Percentiles rank a stretch among this genome's conserved stretches.
Evolutionary conservation across 2,329 filamentous ascomycete genomes (phyloP).

Genomic region (Geosmithia morbida): DNA sequence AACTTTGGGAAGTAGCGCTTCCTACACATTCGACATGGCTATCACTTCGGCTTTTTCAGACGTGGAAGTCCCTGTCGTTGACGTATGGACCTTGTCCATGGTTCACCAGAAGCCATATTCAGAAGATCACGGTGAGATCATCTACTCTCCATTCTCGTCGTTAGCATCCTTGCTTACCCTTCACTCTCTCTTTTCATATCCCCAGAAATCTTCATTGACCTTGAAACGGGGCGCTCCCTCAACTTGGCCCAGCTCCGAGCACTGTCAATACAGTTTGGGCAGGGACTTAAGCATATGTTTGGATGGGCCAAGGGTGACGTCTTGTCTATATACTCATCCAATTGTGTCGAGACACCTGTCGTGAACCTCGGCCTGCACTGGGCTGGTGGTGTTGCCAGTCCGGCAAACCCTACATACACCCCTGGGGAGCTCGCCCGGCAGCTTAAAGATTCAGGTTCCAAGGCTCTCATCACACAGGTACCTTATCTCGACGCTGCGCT

Average conservation of each 20-base stretch:
- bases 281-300: conserved; percentile 60
- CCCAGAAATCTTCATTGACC: conserved; percentile 65
- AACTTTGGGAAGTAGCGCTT: background rate
- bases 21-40: conserved; percentile 39
- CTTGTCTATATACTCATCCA: conserved; percentile 69
- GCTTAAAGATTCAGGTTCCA: conserved; percentile 63
- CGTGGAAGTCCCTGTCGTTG: conserved; percentile 57
- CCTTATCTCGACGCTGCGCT: conserved; percentile 48
- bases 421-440: conserved; percentile 73
- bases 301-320: conserved; percentile 76
- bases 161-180: background rate
- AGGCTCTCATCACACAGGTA: conserved; percentile 60
- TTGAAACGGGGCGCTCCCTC: conserved; percentile 52
- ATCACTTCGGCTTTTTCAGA: conserved; percentile 49
- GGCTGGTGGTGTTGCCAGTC: conserved; percentile 71
- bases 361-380: conserved; percentile 68
- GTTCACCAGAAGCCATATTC: conserved; percentile 53
- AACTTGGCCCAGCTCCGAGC: conserved; percentile 54
- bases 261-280: conserved; percentile 61
- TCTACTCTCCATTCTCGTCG: background rate
- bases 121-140: conserved; percentile 53
- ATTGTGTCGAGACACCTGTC: conserved; percentile 69
- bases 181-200: background rate
- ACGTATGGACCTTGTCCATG: conserved; percentile 70
- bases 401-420: conserved; percentile 80